Evolutionary conservation across 2,329 filamentous ascomycete species (phyloP).

Genomic region (Zymoseptoria crescenta): DNA sequence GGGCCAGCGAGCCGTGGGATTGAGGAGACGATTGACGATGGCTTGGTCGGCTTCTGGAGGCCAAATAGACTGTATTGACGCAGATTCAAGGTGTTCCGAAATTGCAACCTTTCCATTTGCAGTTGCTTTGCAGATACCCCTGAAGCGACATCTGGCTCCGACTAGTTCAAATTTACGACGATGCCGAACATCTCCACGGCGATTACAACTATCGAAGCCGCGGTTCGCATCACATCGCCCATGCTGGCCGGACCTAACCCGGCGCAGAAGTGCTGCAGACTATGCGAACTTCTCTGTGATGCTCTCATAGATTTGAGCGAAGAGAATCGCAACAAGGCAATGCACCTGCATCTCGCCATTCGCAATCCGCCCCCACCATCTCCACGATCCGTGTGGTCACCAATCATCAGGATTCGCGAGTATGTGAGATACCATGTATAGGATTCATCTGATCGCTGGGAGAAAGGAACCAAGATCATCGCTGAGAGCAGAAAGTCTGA

Average conservation of each 20-base stretch:
- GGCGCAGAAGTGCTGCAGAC: background rate
- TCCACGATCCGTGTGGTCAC: background rate
- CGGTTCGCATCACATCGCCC: background rate
- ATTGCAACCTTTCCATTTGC: no score
- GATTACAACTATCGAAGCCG: background rate
- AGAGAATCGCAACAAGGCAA: background rate
- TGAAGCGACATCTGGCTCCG: no score
- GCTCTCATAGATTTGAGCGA: background rate
- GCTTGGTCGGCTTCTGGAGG: constrained; percentile 36
- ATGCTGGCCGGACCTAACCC: background rate
- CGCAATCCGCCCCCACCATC: background rate
- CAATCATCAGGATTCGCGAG: background rate
- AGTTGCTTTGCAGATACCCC: no score
- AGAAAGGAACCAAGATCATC: background rate
- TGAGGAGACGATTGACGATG: constrained; percentile 1
- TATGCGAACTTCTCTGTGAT: background rate
- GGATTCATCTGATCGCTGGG: background rate
- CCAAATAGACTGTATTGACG: constrained; percentile 39
- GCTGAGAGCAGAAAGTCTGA: background rate
- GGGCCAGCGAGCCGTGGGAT: background rate
- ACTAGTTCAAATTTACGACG: no score
- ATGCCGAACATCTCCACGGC: background rate
- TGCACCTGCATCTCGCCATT: background rate
- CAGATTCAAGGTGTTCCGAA: background rate
- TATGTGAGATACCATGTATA: background rate